Conservation (phyloP, 441 rosid species). For the Gossypium lobatum region DNA sequence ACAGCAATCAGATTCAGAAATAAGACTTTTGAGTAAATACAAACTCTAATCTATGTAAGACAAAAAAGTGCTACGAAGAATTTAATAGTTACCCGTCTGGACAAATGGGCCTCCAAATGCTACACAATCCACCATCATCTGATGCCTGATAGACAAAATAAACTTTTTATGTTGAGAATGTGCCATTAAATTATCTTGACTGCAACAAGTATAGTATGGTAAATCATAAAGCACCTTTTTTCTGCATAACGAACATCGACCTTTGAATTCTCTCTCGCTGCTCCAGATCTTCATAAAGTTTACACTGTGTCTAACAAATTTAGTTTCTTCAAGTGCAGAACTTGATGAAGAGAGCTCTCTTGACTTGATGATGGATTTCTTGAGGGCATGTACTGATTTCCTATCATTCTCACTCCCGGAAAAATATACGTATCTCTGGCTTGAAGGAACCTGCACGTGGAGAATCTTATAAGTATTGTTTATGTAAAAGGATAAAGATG, state of each 20-base stretch:
- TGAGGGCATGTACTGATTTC: constrained; percentile 32
- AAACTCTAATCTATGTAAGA: neutral
- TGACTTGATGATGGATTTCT: constrained; percentile 50
- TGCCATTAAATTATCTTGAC: neutral
- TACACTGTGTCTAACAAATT: constrained; percentile 66
- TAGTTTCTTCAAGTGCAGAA: constrained; percentile 45
- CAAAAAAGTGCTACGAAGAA: neutral
- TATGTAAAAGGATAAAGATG: constrained; percentile 1
- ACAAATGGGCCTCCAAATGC: constrained; percentile 93
- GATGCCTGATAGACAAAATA: constrained; percentile 42
- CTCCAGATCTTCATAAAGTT: constrained; percentile 87
- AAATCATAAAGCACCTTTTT: constrained; percentile 54
- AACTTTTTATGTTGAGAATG: neutral
- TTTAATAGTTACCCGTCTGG: constrained; percentile 61
- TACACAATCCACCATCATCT: constrained; percentile 57
- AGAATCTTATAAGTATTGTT: constrained; percentile 18
- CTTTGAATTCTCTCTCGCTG: constrained; percentile 66
- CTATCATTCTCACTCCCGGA: constrained; percentile 64
- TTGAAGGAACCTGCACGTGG: constrained; percentile 77
- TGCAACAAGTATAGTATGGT: constrained; percentile 4
- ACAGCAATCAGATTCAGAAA: neutral
- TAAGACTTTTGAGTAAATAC: neutral
- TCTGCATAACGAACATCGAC: constrained; percentile 71
- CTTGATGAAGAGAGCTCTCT: constrained; percentile 55
- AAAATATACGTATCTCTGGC: constrained; percentile 74